Evolutionary conservation across 2,329 filamentous ascomycete species (phyloP).

Genomic region (Venturia aucupariae): DNA sequence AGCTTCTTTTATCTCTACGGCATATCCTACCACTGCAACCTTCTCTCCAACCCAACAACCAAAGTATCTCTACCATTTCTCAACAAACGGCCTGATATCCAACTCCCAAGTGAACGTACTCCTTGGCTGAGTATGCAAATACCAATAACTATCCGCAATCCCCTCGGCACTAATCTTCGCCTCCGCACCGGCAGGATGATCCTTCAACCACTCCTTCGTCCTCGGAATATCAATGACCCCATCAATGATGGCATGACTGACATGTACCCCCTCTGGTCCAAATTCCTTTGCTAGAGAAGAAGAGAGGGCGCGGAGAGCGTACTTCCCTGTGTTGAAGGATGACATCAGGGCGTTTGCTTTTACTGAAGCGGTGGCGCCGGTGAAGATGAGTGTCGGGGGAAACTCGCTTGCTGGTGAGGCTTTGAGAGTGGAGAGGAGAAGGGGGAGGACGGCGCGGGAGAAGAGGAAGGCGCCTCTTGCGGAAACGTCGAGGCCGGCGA

Average conservation of each 20-base stretch:
- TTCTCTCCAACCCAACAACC: background rate
- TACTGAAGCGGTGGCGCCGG: conserved; percentile 73
- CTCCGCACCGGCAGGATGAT: conserved; percentile 40
- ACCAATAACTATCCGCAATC: conserved; percentile 84
- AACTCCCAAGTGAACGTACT: conserved; percentile 75
- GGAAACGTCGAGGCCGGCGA: conserved; percentile 39
- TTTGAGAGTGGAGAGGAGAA: conserved; percentile 47
- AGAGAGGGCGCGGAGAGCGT: conserved; percentile 62
- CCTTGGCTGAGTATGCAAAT: conserved; percentile 69
- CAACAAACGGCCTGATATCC: conserved; percentile 69
- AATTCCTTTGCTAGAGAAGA: conserved; percentile 77
- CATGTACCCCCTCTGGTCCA: conserved; percentile 73
- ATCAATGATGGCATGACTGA: conserved; percentile 74
- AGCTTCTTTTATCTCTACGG: too few species aligned
- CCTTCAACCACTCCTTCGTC: conserved; percentile 51
- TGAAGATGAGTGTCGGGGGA: conserved; percentile 75
- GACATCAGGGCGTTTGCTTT: conserved; percentile 62
- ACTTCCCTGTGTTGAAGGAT: conserved; percentile 70
- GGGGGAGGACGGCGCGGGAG: conserved; percentile 60
- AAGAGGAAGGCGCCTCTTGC: conserved; percentile 67
- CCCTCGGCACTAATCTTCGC: conserved; percentile 66
- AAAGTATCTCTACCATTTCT: conserved; percentile 58
- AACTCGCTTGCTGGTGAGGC: conserved; percentile 40
- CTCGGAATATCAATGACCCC: conserved; percentile 74
- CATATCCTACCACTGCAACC: too few species aligned